Conservation (phyloP, 73 alveolate species). For the Tetrahymena thermophila region DNA sequence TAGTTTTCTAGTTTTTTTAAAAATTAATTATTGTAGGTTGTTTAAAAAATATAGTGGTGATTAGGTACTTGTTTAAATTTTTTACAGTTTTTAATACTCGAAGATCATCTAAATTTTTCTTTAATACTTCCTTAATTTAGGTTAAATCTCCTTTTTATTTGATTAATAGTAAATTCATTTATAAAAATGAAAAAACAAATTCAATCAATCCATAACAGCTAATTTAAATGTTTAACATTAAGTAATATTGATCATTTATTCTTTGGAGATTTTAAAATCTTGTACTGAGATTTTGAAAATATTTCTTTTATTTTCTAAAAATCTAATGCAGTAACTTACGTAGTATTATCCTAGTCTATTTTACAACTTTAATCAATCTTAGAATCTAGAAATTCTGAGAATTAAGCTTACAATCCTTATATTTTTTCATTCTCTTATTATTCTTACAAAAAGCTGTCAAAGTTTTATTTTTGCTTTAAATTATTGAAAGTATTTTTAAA, state of each 20-base stretch:
- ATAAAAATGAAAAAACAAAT: neutral
- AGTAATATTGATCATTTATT: neutral
- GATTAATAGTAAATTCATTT: neutral
- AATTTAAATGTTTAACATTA: neutral
- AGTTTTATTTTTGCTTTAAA: neutral
- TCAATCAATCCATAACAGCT: neutral
- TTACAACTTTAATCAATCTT: neutral
- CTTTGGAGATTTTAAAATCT: neutral
- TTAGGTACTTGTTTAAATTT: no score
- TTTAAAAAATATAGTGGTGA: no score
- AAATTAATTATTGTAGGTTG: no score
- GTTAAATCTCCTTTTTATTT: no score
- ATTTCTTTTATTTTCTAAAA: neutral
- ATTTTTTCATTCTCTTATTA: neutral
- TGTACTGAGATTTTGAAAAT: neutral
- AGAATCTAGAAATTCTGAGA: neutral
- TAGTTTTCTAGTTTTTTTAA: neutral
- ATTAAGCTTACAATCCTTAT: neutral
- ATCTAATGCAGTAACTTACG: neutral
- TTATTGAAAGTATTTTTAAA: neutral
- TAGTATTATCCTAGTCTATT: neutral
- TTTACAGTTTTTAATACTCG: no score
- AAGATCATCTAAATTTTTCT: no score
- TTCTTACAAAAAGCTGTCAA: neutral
- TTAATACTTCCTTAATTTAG: no score